phyloP scores from a whole-genome alignment of 2,329 filamentous ascomycete species.

The Fusarium brevicatenulatum region DNA sequence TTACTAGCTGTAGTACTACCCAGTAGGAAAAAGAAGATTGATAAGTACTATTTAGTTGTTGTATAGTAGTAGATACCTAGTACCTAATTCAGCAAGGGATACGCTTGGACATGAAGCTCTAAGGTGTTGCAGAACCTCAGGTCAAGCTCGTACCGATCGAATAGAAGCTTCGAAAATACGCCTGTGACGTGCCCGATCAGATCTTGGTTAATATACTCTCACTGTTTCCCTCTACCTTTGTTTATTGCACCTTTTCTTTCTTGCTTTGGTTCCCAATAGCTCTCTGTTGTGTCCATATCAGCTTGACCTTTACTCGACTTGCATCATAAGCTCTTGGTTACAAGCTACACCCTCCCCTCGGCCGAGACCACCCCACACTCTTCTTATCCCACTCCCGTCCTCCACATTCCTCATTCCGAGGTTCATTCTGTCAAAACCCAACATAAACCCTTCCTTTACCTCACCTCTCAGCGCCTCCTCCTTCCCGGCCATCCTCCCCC shows the following conservation, averaged over 20 bases:
- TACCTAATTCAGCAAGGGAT: not conserved
- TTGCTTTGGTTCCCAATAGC: not conserved
- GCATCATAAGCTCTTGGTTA: constrained; percentile 12
- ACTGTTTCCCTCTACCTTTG: not conserved
- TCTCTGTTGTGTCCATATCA: not conserved
- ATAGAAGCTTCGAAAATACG: constrained; percentile 4
- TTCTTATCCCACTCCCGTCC: constrained; percentile 20
- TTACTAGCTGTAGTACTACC: not conserved
- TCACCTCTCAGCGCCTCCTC: not conserved
- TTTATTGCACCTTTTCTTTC: not conserved
- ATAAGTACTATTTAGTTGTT: not conserved
- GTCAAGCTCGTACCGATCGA: not conserved
- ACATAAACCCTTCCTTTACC: constrained; percentile 12
- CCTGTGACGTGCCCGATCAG: constrained; percentile 29
- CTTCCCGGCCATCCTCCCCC: not conserved
- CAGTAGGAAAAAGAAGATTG: not conserved
- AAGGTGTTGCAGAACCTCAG: constrained; percentile 3
- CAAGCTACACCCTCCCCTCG: constrained; percentile 36
- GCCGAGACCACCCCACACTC: constrained; percentile 40
- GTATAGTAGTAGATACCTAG: too few relatives aligned
- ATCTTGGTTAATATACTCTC: not conserved
- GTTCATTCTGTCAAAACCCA: constrained; percentile 16
- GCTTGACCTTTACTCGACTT: constrained; percentile 3
- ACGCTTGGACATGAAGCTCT: constrained; percentile 14
- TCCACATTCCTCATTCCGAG: constrained; percentile 35